Conservation (phyloP, 2,329 filamentous ascomycete genomes). For the Botrytis elliptica region DNA sequence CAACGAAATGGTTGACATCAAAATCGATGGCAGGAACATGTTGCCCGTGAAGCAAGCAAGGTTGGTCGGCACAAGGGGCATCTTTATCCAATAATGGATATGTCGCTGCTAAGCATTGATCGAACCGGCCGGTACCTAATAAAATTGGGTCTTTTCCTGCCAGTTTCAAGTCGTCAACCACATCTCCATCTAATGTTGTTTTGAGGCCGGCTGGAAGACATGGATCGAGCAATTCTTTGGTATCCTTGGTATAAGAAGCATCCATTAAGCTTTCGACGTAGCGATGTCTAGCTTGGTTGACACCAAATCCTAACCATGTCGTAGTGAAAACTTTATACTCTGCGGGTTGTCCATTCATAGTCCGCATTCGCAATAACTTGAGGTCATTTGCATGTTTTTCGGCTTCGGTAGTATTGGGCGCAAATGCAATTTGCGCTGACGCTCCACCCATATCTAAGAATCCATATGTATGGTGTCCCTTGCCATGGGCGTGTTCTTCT, state of each 20-base stretch:
- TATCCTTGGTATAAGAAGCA: constrained; percentile 56
- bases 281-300: constrained; percentile 82
- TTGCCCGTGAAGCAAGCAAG: constrained; percentile 86
- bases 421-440: constrained; percentile 96
- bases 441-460: constrained; percentile 99
- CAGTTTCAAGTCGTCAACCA: constrained; percentile 43
- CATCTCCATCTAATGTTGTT: constrained; percentile 68
- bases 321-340: constrained; percentile 94
- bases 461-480: constrained; percentile 90
- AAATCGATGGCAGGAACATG: constrained; percentile 97
- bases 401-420: constrained; percentile 87
- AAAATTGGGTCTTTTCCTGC: constrained; percentile 54
- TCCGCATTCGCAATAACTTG: constrained; percentile 81
- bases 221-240: constrained; percentile 78
- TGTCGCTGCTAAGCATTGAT: constrained; percentile 78
- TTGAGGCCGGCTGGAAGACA: constrained; percentile 80
- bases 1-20: constrained; percentile 94
- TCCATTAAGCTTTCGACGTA: constrained; percentile 78
- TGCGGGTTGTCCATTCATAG: constrained; percentile 69
- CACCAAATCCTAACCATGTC: constrained; percentile 97
- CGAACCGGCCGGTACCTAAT: constrained; percentile 81
- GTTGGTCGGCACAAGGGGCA: constrained; percentile 74
- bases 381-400: constrained; percentile 86
- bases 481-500: constrained; percentile 73
- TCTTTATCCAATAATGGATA: constrained; percentile 90